phyloP scores from a whole-genome alignment of 352 stramenopile genomes.

The Pythium volutum region DNA sequence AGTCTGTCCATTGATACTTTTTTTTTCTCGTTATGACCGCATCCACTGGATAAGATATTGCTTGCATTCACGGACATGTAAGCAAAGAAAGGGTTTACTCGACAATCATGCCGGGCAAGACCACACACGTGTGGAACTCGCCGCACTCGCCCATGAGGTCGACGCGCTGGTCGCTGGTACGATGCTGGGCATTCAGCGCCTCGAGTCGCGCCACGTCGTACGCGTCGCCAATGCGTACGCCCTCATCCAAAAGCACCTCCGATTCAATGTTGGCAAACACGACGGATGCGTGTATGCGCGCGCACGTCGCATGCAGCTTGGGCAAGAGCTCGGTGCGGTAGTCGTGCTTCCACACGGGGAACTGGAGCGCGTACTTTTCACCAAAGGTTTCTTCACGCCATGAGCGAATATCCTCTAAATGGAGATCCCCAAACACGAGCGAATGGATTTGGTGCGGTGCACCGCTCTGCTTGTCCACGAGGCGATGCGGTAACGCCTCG shows the following conservation, averaged over 20 bases:
- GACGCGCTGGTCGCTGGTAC: slow-evolving; percentile 21
- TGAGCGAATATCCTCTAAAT: slow-evolving; percentile 76
- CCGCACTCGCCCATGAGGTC: slow-evolving; percentile 89
- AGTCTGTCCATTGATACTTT: no score
- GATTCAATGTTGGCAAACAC: slow-evolving; percentile 61
- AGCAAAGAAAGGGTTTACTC: background rate
- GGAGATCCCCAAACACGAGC: slow-evolving; percentile 88
- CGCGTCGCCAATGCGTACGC: slow-evolving; percentile 37
- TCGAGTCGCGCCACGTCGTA: slow-evolving; percentile 35
- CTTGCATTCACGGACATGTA: no score
- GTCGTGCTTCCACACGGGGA: slow-evolving; percentile 75
- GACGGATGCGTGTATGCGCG: slow-evolving; percentile 37
- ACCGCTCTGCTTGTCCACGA: slow-evolving; percentile 21
- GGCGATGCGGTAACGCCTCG: slow-evolving; percentile 23
- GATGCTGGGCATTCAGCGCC: slow-evolving; percentile 27
- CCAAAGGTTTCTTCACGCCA: slow-evolving; percentile 78
- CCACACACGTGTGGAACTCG: slow-evolving; percentile 89
- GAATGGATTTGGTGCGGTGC: slow-evolving; percentile 28
- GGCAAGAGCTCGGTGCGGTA: slow-evolving; percentile 63
- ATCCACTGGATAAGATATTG: no score
- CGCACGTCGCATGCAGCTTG: slow-evolving; percentile 50
- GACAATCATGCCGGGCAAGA: slow-evolving; percentile 62
- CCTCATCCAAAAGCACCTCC: slow-evolving; percentile 15
- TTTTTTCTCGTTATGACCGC: no score
- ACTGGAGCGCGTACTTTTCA: slow-evolving; percentile 50